These are phyloP conservation scores for Nitzschia sp. DNA, from an alignment of 108 stramenopile species.

Conservation along the genomic window DNA sequence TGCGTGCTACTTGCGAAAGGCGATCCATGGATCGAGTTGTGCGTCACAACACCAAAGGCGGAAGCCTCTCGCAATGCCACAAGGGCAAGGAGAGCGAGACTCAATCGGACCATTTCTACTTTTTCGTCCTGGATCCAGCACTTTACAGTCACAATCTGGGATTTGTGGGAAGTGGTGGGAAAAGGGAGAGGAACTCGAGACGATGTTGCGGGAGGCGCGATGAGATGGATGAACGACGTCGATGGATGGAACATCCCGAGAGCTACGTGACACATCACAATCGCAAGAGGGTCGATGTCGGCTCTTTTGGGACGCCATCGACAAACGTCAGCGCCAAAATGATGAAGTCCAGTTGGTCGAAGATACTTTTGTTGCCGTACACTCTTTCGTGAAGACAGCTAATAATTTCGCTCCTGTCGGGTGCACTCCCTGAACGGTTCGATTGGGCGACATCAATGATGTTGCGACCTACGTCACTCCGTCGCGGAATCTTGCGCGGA, in stretches of 20 bases:
- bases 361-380: background rate
- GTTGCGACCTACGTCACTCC: too few species aligned
- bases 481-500: too few species aligned
- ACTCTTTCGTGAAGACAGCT: background rate
- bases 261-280: background rate
- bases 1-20: constrained; percentile 3
- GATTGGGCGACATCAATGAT: background rate
- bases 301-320: constrained; percentile 1
- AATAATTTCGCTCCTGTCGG: constrained; percentile 2
- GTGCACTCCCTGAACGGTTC: constrained; percentile 5
- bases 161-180: background rate
- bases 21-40: constrained; percentile 8
- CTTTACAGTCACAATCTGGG: background rate
- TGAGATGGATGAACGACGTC: constrained; percentile 7
- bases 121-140: background rate
- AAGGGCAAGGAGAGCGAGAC: constrained; percentile 8
- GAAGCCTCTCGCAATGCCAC: constrained; percentile 13
- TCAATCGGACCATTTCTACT: constrained; percentile 18
- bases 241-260: background rate
- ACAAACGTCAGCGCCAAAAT: constrained; percentile 1
- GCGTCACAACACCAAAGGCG: constrained; percentile 31
- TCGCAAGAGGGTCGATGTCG: background rate
- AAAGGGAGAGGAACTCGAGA: too few species aligned
- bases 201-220: background rate
- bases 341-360: background rate